A percentile compares a stretch with the other conserved stretches of the same genome.
These are phyloP conservation scores for Scheffersomyces titani DNA, from an alignment of 1,139 yeast genomes.

Conservation along the genomic window DNA sequence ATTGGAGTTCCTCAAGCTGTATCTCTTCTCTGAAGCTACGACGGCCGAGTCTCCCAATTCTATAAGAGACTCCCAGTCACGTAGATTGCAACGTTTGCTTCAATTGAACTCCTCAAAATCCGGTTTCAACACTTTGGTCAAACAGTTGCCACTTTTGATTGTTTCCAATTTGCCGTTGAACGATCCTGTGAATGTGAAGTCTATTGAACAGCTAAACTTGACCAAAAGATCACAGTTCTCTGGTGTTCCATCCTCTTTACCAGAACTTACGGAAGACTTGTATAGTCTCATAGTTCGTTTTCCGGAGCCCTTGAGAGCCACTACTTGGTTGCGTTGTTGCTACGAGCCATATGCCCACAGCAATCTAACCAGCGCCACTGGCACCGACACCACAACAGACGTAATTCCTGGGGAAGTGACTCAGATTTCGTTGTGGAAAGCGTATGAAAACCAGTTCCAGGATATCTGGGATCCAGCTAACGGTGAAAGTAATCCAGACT, in stretches of 20 bases:
- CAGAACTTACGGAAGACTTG: slow-evolving; percentile 59
- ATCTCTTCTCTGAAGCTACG: slow-evolving; percentile 40
- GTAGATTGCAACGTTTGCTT: slow-evolving; percentile 34
- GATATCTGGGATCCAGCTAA: slow-evolving; percentile 36
- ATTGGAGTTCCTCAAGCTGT: slow-evolving; percentile 41
- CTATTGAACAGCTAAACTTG: slow-evolving; percentile 25
- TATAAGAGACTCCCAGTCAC: slow-evolving; percentile 33
- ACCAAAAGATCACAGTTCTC: slow-evolving; percentile 36
- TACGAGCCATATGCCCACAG: slow-evolving; percentile 59
- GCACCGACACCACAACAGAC: slow-evolving; percentile 15
- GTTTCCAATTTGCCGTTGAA: slow-evolving; percentile 25
- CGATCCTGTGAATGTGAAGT: slow-evolving; percentile 20
- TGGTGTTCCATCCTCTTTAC: slow-evolving; percentile 59
- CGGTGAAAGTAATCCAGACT: slow-evolving; percentile 28
- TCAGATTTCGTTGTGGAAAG: slow-evolving; percentile 93
- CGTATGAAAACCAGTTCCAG: slow-evolving; percentile 83
- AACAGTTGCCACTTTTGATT: slow-evolving; percentile 65
- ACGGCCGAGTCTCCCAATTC: slow-evolving; percentile 32
- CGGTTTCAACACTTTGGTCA: slow-evolving; percentile 50
- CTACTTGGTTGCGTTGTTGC: slow-evolving; percentile 92
- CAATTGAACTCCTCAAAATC: slow-evolving; percentile 30
- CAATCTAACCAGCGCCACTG: slow-evolving; percentile 22
- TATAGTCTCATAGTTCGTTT: slow-evolving; percentile 61
- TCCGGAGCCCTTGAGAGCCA: slow-evolving; percentile 89
- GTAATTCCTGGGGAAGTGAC: slow-evolving; percentile 75